Evolutionary conservation across 768 basidiomycete genomes (phyloP), one percentile per base, ranked within the genome.

Genomic region (Tulasnella sp.): DNA sequence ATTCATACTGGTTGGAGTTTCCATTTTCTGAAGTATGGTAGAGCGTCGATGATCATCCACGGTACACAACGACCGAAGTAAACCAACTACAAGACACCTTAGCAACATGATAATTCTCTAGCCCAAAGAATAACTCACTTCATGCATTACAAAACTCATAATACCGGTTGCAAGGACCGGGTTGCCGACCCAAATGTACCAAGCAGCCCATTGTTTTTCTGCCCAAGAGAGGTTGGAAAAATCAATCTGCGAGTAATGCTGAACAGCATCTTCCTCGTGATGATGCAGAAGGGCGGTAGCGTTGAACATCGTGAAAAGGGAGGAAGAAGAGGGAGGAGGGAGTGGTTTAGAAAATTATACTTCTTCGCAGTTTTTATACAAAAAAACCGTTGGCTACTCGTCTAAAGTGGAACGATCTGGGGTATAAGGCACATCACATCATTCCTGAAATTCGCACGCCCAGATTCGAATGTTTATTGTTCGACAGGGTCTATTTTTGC

Each of bases 41-140:
- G 87, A 2, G 79, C 70, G 66, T 99, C 95, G 63, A 96, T 81
- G 66, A 95, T 84, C 59, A 96, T 83, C 88, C 90, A 95, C 0
- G 92, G 95, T 15, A 98, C 65, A 57, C 82, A 81, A 20, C 95
- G 84, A 33, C 93, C 95, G 62, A 99, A 99, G 70, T 99, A 99
- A 7, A 96, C 88, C 61, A 90, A 66, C 92, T 95, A 55, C 31
- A 1, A 2, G 8, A 16, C 16, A 31, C 33, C 19, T 3, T 24
- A 22, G 27, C 50, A 45, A 24, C 28, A 32, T 22, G 44, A 53
- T 43, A 42, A 40, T 24, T 49, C 12, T 45, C 20, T 32, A 25
- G 37, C 33, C 16, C 29, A 1, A 22, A 25, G 19, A 4, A 32
- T 6, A 12, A 63, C 84, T 48, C 46, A 93, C 90, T 74, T 99